Conservation (phyloP, 495 filamentous ascomycete genomes). For the Stereocaulon alpinum region DNA sequence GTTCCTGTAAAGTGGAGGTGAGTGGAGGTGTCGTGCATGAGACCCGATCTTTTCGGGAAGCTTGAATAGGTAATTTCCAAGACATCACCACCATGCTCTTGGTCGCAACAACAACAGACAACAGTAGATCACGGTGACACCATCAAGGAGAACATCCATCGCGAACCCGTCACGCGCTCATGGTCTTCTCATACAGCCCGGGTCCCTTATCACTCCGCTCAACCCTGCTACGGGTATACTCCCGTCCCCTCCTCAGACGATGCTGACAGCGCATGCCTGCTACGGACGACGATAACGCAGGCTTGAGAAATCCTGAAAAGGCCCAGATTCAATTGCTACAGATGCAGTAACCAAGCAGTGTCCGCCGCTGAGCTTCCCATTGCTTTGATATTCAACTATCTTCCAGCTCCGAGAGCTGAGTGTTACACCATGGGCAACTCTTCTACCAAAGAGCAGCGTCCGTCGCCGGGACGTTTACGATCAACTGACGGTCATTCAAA, state of each 20-base stretch:
- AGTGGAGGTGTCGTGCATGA: neutral
- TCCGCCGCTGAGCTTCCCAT: neutral
- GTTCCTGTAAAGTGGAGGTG: neutral
- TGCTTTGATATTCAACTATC: neutral
- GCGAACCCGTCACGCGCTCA: neutral
- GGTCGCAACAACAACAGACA: neutral
- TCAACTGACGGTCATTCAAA: constrained; percentile 19
- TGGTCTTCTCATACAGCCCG: neutral
- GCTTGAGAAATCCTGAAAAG: neutral
- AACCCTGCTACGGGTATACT: neutral
- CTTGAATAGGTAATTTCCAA: neutral
- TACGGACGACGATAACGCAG: constrained; percentile 1
- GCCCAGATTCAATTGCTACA: neutral
- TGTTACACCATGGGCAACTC: constrained; percentile 45
- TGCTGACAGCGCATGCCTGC: neutral
- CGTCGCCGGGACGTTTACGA: constrained; percentile 23
- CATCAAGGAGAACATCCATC: neutral
- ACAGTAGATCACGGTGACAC: neutral
- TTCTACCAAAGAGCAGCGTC: constrained; percentile 48
- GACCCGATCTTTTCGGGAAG: constrained; percentile 5
- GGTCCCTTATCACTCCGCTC: neutral
- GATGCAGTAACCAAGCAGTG: neutral
- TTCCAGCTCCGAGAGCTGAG: neutral
- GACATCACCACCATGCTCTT: neutral
- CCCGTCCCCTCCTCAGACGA: neutral